These are phyloP conservation scores for Adansonia gregorii DNA, from an alignment of 441 rosid genomes.

Conservation along the genomic window DNA sequence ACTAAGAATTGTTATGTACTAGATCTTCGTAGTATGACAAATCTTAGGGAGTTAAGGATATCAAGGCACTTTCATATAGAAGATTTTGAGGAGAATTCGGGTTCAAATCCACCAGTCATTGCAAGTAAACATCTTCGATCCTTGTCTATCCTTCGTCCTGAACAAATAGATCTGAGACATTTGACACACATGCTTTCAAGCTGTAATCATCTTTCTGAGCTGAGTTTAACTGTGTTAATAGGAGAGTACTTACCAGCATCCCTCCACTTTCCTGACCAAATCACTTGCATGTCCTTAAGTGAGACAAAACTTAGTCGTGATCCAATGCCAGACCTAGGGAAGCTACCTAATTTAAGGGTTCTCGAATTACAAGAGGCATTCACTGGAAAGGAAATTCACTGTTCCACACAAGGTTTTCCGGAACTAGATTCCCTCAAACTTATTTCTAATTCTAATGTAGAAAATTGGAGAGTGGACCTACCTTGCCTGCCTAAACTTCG, in stretches of 20 bases:
- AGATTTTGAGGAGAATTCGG: neutral
- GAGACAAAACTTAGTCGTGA: neutral
- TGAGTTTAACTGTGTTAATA: neutral
- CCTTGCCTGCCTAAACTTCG: neutral
- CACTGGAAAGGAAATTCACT: neutral
- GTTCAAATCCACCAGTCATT: neutral
- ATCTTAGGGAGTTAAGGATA: neutral
- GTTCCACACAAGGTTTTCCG: neutral
- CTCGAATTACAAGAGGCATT: neutral
- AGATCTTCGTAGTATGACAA: neutral
- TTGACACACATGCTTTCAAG: neutral
- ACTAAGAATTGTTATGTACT: neutral
- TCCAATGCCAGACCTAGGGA: slow-evolving; percentile 13
- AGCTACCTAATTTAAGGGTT: neutral
- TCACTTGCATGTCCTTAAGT: neutral
- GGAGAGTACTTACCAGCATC: neutral
- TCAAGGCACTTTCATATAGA: neutral
- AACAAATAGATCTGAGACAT: neutral
- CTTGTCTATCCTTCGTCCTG: neutral
- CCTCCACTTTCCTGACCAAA: neutral
- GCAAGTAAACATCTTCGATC: neutral
- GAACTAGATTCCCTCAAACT: neutral
- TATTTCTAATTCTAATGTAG: neutral
- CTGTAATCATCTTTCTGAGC: neutral
- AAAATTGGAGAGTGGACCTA: neutral